phyloP scores from a whole-genome alignment of 2,329 filamentous ascomycete species.

The Pyrenochaeta sp. region DNA sequence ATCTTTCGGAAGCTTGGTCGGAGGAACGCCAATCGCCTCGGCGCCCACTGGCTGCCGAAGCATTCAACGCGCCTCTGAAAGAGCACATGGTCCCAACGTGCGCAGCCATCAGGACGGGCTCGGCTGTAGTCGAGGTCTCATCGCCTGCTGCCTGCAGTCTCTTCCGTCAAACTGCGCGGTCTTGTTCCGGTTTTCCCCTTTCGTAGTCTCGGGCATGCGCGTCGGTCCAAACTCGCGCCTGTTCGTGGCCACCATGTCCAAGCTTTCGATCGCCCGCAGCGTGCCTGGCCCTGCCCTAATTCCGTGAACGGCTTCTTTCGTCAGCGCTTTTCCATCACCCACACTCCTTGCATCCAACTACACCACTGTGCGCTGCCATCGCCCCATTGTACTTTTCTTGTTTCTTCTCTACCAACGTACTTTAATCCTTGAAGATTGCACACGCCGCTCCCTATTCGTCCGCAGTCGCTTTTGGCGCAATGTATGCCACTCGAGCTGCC shows the following conservation, averaged over 20 bases:
- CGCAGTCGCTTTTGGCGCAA: slow-evolving; percentile 42
- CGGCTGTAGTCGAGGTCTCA: neutral
- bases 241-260: slow-evolving; percentile 21
- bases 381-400: slow-evolving; percentile 13
- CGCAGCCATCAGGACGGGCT: neutral
- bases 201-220: slow-evolving; percentile 7
- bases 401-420: slow-evolving; percentile 10
- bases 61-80: neutral
- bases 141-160: neutral
- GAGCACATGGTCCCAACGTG: neutral
- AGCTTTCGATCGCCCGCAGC: slow-evolving; percentile 25
- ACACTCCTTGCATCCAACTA: slow-evolving; percentile 19
- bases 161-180: neutral
- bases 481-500: slow-evolving; percentile 57
- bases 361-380: slow-evolving; percentile 10
- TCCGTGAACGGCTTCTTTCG: slow-evolving; percentile 15
- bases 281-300: slow-evolving; percentile 14
- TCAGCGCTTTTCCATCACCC: slow-evolving; percentile 25
- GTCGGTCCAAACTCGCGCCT: slow-evolving; percentile 4
- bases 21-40: slow-evolving; percentile 11
- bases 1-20: slow-evolving; percentile 12
- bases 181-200: slow-evolving; percentile 11
- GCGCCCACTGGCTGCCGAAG: slow-evolving; percentile 1
- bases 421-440: slow-evolving; percentile 12
- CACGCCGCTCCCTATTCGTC: slow-evolving; percentile 24